Percentiles rank a stretch among this genome's conserved stretches.
These are phyloP conservation scores for Phaseolus coccineus DNA, from an alignment of 331 rosid genomes.

Conservation along the genomic window DNA sequence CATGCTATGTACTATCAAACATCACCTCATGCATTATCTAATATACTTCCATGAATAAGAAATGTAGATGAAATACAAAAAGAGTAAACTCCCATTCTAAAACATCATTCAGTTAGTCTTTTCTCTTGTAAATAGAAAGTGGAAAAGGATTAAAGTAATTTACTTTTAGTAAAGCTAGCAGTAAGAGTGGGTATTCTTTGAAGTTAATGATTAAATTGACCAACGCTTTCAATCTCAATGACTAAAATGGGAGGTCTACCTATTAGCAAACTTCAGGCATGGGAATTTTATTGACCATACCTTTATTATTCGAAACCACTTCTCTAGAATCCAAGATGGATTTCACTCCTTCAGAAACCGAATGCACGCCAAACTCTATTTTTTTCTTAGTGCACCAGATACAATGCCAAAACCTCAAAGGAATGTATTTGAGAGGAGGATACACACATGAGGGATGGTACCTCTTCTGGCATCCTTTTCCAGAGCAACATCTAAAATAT, in stretches of 20 bases:
- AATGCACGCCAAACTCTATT: constrained; percentile 50
- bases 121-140: not conserved
- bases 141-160: not conserved
- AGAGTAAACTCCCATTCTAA: not conserved
- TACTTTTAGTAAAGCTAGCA: not conserved
- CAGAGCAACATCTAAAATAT: constrained; percentile 49
- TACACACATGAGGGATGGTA: constrained; percentile 52
- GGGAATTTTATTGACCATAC: constrained; percentile 21
- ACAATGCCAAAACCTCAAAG: constrained; percentile 55
- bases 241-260: not conserved
- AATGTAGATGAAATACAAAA: constrained; percentile 11
- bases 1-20: constrained; percentile 33
- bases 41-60: constrained; percentile 19
- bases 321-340: constrained; percentile 49
- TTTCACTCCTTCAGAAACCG: constrained; percentile 50
- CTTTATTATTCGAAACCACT: constrained; percentile 35
- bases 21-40: constrained; percentile 5
- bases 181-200: not conserved
- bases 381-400: constrained; percentile 45
- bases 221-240: not conserved
- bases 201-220: not conserved
- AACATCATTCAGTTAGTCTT: not conserved
- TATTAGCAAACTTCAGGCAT: not conserved
- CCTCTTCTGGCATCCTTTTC: constrained; percentile 50
- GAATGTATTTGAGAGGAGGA: constrained; percentile 53